Percentiles rank a stretch among this genome's conserved stretches.
Evolutionary conservation across 495 filamentous ascomycete species (phyloP).

Genomic region (Penicillium fimorum): DNA sequence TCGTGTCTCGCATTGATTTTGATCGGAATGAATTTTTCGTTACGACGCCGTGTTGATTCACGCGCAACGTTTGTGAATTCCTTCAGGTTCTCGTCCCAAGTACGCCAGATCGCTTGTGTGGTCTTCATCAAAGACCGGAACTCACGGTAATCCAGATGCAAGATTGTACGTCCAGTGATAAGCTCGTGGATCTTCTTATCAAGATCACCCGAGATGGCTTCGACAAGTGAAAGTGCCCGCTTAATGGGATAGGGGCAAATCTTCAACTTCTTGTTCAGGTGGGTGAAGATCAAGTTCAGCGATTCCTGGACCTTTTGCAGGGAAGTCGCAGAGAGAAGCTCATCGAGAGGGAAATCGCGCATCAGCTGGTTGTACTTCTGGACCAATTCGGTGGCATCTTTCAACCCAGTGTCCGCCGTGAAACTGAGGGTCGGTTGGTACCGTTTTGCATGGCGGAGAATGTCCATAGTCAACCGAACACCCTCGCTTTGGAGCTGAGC

Average conservation of each 20-base stretch:
- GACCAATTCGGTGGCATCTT: conserved; percentile 89
- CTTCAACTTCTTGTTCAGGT: conserved; percentile 95
- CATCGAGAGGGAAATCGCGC: conserved; percentile 95
- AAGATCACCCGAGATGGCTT: conserved; percentile 94
- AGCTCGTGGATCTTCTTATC: conserved; percentile 81
- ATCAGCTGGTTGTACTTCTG: conserved; percentile 98
- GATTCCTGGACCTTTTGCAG: conserved; percentile 88
- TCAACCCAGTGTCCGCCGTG: conserved; percentile 87
- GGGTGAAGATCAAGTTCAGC: conserved; percentile 79
- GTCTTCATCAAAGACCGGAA: conserved; percentile 82
- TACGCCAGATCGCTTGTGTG: conserved; percentile 79
- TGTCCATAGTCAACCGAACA: conserved; percentile 87
- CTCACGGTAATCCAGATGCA: conserved; percentile 88
- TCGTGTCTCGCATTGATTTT: conserved; percentile 83
- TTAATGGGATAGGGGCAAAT: conserved; percentile 92
- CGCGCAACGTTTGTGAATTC: conserved; percentile 97
- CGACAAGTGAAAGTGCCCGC: conserved; percentile 88
- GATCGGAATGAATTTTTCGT: conserved; percentile 97
- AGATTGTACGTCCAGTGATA: conserved; percentile 79
- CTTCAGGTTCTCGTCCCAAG: conserved; percentile 94
- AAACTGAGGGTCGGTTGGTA: conserved; percentile 97
- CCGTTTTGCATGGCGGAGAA: conserved; percentile 90
- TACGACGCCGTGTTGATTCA: conserved; percentile 84
- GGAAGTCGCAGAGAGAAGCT: conserved; percentile 87
- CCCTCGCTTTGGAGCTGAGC: conserved; percentile 82